phyloP scores from a whole-genome alignment of 306 rosid species.

The Sphenostylis stenocarpa region DNA sequence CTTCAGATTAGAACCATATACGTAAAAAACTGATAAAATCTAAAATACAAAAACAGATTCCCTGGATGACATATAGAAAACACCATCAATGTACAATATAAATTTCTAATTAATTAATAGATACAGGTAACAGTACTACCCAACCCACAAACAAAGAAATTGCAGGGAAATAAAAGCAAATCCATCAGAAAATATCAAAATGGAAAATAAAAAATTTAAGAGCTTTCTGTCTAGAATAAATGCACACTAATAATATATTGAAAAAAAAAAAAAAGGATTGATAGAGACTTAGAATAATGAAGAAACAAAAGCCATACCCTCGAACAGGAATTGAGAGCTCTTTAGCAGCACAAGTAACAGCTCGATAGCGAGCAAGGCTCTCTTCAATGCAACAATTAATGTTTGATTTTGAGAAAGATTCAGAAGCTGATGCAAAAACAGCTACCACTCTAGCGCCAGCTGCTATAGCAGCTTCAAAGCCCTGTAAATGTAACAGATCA shows the following conservation, averaged over 20 bases:
- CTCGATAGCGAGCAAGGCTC: constrained; percentile 69
- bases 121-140: background rate
- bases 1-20: background rate
- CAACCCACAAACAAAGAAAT: background rate
- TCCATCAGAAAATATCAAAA: constrained; percentile 9
- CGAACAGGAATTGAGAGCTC: constrained; percentile 79
- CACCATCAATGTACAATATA: background rate
- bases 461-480: constrained; percentile 85
- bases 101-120: background rate
- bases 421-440: constrained; percentile 89
- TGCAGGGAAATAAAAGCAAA: constrained; percentile 15
- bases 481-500: constrained; percentile 46
- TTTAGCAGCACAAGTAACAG: constrained; percentile 76
- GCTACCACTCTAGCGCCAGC: constrained; percentile 92
- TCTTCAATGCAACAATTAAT: constrained; percentile 89
- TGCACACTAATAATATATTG: constrained; percentile 10
- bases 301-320: constrained; percentile 55
- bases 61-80: constrained; percentile 3
- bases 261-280: background rate
- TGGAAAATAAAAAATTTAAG: background rate
- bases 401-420: constrained; percentile 83
- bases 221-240: constrained; percentile 5
- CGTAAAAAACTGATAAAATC: background rate
- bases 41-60: background rate
- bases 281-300: constrained; percentile 18